Evolutionary conservation across 805 yeast species (phyloP).

Genomic region (Ogataea minuta): DNA sequence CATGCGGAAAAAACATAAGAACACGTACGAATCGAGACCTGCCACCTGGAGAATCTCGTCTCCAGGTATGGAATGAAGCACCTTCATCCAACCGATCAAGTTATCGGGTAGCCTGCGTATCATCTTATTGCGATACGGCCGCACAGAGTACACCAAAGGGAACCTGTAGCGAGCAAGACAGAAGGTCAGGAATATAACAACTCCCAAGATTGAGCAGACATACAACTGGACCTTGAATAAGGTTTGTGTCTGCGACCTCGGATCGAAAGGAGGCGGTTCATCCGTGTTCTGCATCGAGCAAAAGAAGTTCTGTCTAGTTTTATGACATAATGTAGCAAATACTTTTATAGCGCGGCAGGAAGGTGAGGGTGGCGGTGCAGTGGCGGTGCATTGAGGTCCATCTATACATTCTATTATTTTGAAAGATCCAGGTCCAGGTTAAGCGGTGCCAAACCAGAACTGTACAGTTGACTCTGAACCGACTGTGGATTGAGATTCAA

Average conservation of each 20-base stretch:
- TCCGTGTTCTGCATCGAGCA: conserved; percentile 19
- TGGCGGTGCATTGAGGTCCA: neutral
- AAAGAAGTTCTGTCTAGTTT: neutral
- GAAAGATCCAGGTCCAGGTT: conserved; percentile 6
- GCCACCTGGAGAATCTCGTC: conserved; percentile 54
- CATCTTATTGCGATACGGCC: conserved; percentile 47
- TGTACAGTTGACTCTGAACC: conserved; percentile 4
- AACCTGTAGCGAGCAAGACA: conserved; percentile 51
- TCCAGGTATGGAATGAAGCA: conserved; percentile 44
- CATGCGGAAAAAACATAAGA: conserved; percentile 57
- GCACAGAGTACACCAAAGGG: conserved; percentile 56
- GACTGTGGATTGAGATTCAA: conserved; percentile 18
- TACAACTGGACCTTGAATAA: conserved; percentile 55
- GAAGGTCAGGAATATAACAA: conserved; percentile 44
- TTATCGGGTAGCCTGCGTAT: conserved; percentile 46
- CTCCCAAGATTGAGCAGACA: conserved; percentile 48
- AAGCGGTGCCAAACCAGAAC: conserved; percentile 1
- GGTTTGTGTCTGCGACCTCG: conserved; percentile 45
- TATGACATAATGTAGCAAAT: conserved; percentile 4
- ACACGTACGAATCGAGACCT: conserved; percentile 58
- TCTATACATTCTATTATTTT: conserved; percentile 2
- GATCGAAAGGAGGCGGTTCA: conserved; percentile 42
- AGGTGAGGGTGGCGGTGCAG: conserved; percentile 11
- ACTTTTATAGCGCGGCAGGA: conserved; percentile 5
- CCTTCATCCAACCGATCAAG: conserved; percentile 53